A percentile compares a stretch with the other conserved stretches of the same genome.
Evolutionary conservation across 2,329 filamentous ascomycete species (phyloP).

Genomic region (Nothomitra cinnamomea): DNA sequence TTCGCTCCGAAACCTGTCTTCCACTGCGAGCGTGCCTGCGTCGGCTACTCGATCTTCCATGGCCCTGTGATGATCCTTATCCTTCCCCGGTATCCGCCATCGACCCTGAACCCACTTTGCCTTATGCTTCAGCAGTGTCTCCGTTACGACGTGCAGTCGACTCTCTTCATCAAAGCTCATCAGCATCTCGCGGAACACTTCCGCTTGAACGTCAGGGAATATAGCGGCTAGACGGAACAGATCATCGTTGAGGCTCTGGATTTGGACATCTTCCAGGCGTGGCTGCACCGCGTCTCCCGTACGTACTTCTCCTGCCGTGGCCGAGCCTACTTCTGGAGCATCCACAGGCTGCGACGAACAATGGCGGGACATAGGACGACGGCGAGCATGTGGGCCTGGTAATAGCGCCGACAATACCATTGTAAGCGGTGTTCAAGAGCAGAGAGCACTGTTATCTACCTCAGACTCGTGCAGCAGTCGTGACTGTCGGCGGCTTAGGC

Average conservation of each 20-base stretch:
- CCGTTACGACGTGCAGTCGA: constrained; percentile 57
- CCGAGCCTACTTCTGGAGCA: not conserved
- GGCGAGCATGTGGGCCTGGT: not conserved
- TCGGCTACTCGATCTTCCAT: constrained; percentile 9
- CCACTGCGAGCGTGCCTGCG: constrained; percentile 29
- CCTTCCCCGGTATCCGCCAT: constrained; percentile 31
- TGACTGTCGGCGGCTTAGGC: too few species aligned
- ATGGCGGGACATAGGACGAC: not conserved
- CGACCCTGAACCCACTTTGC: constrained; percentile 54
- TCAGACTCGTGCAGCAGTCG: not conserved
- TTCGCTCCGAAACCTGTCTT: constrained; percentile 49
- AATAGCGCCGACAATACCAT: not conserved
- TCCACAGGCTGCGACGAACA: not conserved
- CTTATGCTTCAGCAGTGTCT: constrained; percentile 56
- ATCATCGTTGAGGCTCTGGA: constrained; percentile 51
- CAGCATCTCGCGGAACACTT: constrained; percentile 72
- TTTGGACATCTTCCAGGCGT: constrained; percentile 36
- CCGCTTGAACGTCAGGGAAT: constrained; percentile 66
- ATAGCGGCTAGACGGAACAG: constrained; percentile 52
- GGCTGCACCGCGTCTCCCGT: not conserved
- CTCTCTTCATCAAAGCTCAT: constrained; percentile 59
- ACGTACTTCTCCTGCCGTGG: not conserved
- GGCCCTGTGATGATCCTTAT: constrained; percentile 16
- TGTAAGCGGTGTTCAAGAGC: not conserved
- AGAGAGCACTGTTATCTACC: not conserved